Percentiles rank a stretch among this genome's conserved stretches.
Conservation (phyloP, 495 filamentous ascomycete species). For the Podospora anserina region DNA sequence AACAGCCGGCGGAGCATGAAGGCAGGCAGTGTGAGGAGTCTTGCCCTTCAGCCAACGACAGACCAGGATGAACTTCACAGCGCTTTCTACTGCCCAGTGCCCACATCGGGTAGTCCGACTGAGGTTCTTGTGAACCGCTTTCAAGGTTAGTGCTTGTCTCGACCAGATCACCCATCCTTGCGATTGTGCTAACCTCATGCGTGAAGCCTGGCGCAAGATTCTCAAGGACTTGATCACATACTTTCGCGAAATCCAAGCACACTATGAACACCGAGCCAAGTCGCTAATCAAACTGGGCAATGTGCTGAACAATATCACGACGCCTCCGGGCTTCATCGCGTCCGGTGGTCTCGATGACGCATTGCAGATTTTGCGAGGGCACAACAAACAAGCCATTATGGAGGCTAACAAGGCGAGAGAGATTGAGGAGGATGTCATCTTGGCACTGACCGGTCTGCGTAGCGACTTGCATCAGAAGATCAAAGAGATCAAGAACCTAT, state of each 20-base stretch:
- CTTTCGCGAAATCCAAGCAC: slow-evolving; percentile 87
- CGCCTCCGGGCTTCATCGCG: slow-evolving; percentile 67
- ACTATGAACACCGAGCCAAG: slow-evolving; percentile 84
- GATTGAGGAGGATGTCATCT: slow-evolving; percentile 86
- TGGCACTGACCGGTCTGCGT: slow-evolving; percentile 76
- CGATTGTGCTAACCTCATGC: slow-evolving; percentile 15
- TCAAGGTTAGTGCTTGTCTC: slow-evolving; percentile 60
- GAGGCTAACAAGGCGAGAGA: slow-evolving; percentile 88
- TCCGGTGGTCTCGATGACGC: slow-evolving; percentile 84
- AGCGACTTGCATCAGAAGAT: slow-evolving; percentile 92
- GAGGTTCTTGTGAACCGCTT: slow-evolving; percentile 88
- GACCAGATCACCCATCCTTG: background rate
- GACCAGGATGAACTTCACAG: slow-evolving; percentile 73
- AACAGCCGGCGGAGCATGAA: slow-evolving; percentile 70
- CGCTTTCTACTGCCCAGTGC: slow-evolving; percentile 83
- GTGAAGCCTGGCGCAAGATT: slow-evolving; percentile 85
- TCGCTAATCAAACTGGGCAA: slow-evolving; percentile 78
- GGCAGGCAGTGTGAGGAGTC: slow-evolving; percentile 76
- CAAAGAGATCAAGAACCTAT: slow-evolving; percentile 91
- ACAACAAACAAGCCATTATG: slow-evolving; percentile 74
- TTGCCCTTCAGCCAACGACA: slow-evolving; percentile 59
- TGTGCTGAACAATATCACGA: slow-evolving; percentile 72
- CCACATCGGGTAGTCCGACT: slow-evolving; percentile 81
- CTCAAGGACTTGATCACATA: slow-evolving; percentile 93
- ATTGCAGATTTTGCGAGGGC: slow-evolving; percentile 71